phyloP scores from a whole-genome alignment of 352 stramenopile genomes.

The Phytophthora quininea region DNA sequence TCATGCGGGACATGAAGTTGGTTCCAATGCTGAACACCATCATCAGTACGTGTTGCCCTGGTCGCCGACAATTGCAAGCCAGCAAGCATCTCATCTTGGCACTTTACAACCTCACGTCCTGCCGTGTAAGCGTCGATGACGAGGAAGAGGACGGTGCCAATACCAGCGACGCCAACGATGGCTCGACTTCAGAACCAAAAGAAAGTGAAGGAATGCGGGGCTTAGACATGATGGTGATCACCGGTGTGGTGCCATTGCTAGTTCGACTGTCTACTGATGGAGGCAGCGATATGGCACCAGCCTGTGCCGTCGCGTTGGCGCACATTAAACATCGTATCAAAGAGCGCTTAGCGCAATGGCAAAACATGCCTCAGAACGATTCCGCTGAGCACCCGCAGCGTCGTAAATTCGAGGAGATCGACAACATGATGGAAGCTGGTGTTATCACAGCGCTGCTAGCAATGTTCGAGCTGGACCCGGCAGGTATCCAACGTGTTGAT shows the following conservation, averaged over 20 bases:
- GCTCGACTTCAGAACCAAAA: neutral
- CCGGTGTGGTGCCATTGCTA: slow-evolving; percentile 62
- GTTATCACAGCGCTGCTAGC: slow-evolving; percentile 72
- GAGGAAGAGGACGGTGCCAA: neutral
- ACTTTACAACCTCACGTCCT: slow-evolving; percentile 77
- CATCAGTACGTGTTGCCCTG: slow-evolving; percentile 34
- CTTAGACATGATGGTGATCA: slow-evolving; percentile 58
- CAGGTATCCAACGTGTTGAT: slow-evolving; percentile 73
- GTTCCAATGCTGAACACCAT: slow-evolving; percentile 56
- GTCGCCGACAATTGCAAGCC: slow-evolving; percentile 45
- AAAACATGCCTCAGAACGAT: slow-evolving; percentile 22
- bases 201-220: slow-evolving; percentile 31
- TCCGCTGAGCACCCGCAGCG: slow-evolving; percentile 13
- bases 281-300: slow-evolving; percentile 63
- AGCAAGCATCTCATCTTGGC: slow-evolving; percentile 67
- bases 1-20: slow-evolving; percentile 62
- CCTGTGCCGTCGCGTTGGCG: slow-evolving; percentile 71
- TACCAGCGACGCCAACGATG: neutral
- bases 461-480: slow-evolving; percentile 80
- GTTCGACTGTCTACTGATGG: slow-evolving; percentile 60
- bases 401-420: slow-evolving; percentile 28
- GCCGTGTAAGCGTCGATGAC: slow-evolving; percentile 33
- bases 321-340: slow-evolving; percentile 83
- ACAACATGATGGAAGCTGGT: slow-evolving; percentile 73
- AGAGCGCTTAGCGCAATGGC: slow-evolving; percentile 35